Base-by-base conservation (phyloP, 2,329 filamentous ascomycete species). In the Diaporthe velutina region DNA sequence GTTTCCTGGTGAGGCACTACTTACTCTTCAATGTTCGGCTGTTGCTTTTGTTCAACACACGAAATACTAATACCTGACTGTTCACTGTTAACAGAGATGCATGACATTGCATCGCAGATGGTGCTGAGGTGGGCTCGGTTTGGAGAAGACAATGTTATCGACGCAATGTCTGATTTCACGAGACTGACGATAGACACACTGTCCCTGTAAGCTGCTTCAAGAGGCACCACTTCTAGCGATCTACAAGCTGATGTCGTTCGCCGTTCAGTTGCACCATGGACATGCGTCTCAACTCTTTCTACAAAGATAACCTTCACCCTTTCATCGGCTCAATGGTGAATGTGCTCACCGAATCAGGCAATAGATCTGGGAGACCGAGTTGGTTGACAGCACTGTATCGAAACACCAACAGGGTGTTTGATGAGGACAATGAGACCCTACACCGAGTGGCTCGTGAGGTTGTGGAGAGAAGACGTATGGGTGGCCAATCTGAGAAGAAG, bases 311-410 rank as follows among this genome's bases (percentile, higher is more conserved):
- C 1, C 50, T 66, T 8, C 75, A 68, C 6, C 74, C 72, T 2
- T 78, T 78, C 42, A 71, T 75, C 19, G 64, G 70, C 38, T 50
- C 71, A n/a, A 73, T 78, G 48, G 64, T 60, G 17, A 50, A 75
- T 4, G 52, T 75, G 9, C 58, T 78, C 1, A 52, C 71, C 33
- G 75, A 77, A 70, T 55, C 75, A 12, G 70, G 45, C 80, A 82
- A 0, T 78, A 90, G 75, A 82, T 83, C 0, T 84, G 88, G 73
- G 83, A 85, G 6, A 84, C 81, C 2, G 87, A 90, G 57, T 80
- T 87, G 30, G 82, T 87, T 75, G 89, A 90, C 73, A 87, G 90
- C 86, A 85, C 87, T 45, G 90, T 88, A 1, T 90, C n/a, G 19
- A 5, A 19, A 33, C 1, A 28, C 66, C 17, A 54, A n/a, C 17